phyloP scores from a whole-genome alignment of 345 rosid genomes.

The Schrenkiella parvula region DNA sequence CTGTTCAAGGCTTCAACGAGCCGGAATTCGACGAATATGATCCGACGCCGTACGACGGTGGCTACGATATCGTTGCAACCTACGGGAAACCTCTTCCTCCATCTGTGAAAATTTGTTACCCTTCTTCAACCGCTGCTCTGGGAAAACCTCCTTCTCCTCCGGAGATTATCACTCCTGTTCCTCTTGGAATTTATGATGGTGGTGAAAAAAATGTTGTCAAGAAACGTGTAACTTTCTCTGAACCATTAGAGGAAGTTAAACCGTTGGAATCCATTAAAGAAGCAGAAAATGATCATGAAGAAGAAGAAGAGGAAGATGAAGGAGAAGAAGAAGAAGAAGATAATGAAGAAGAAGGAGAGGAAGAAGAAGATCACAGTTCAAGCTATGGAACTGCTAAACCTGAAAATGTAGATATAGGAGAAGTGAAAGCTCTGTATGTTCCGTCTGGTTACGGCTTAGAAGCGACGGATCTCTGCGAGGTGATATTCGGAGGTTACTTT shows the following conservation, averaged over 20 bases:
- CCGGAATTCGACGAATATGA: constrained; percentile 64
- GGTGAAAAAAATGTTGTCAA: constrained; percentile 22
- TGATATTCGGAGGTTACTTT: constrained; percentile 73
- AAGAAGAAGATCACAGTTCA: constrained; percentile 6
- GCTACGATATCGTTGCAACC: constrained; percentile 49
- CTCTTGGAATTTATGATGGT: constrained; percentile 29
- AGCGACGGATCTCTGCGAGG: constrained; percentile 72
- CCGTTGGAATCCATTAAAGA: constrained; percentile 11
- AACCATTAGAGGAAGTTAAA: constrained; percentile 27
- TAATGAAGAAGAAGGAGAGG: neutral
- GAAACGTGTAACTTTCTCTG: constrained; percentile 27
- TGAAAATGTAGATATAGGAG: constrained; percentile 15
- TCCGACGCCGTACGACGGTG: constrained; percentile 75
- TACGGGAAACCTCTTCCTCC: constrained; percentile 70
- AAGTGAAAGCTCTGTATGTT: constrained; percentile 36
- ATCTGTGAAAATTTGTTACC: constrained; percentile 55
- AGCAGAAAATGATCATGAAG: constrained; percentile 4
- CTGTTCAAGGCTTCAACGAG: constrained; percentile 45
- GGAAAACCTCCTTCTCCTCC: constrained; percentile 28
- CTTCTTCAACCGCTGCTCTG: constrained; percentile 36
- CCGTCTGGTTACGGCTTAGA: constrained; percentile 80
- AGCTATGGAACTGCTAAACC: neutral
- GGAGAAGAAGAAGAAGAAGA: neutral
- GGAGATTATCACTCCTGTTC: constrained; percentile 33
- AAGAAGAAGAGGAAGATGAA: neutral